A percentile compares a stretch with the other conserved stretches of the same genome.
Evolutionary conservation across 257 asterid genomes (phyloP).

Genomic region (Solanum microdontum): DNA sequence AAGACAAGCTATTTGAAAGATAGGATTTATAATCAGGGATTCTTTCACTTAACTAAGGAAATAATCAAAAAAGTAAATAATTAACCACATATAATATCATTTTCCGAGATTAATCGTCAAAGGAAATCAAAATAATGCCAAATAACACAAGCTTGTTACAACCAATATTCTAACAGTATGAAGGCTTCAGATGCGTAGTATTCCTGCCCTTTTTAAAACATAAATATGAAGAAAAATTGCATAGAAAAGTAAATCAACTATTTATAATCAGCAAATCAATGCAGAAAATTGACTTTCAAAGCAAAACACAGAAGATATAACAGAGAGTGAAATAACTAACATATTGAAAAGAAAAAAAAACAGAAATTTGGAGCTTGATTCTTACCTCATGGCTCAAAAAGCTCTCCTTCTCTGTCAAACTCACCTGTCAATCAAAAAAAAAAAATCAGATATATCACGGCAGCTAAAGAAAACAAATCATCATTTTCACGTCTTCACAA

Average conservation of each 20-base stretch:
- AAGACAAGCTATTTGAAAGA: not conserved
- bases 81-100: not conserved
- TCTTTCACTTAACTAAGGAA: not conserved
- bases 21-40: not conserved
- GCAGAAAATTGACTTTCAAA: not conserved
- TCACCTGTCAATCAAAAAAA: not conserved
- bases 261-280: not conserved
- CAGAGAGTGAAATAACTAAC: not conserved
- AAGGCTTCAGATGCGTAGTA: not conserved
- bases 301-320: not conserved
- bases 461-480: not conserved
- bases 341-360: not conserved
- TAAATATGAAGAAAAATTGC: not conserved
- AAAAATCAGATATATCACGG: not conserved
- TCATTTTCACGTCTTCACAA: not conserved
- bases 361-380: not conserved
- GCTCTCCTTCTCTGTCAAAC: not conserved
- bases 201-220: not conserved
- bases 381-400: slow-evolving; percentile 2
- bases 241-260: not conserved
- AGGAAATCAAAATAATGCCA: not conserved
- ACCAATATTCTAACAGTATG: not conserved
- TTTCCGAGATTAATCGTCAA: not conserved
- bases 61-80: not conserved
- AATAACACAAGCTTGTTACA: not conserved